Conservation (phyloP, 2,329 filamentous ascomycete genomes). For the Colletotrichum lentis region DNA sequence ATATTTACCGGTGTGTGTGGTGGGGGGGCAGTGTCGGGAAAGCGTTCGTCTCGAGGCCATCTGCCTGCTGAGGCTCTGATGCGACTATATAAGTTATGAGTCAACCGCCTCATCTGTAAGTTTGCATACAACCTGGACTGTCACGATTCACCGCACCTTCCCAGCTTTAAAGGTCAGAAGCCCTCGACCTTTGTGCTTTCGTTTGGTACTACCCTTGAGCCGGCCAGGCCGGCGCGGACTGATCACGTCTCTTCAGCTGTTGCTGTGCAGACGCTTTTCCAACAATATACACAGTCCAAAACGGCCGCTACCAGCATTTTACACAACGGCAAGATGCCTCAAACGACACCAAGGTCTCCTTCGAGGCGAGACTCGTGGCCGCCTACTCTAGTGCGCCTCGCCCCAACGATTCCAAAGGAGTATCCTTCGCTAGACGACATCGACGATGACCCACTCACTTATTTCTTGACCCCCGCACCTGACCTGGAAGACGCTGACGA, state of each 20-base stretch:
- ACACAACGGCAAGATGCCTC: constrained; percentile 47
- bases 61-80: constrained; percentile 24
- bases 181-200: constrained; percentile 5
- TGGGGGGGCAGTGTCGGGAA: constrained; percentile 11
- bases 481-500: constrained; percentile 52
- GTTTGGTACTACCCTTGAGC: constrained; percentile 36
- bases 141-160: constrained; percentile 10
- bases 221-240: constrained; percentile 37
- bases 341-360: constrained; percentile 43
- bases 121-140: background rate
- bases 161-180: constrained; percentile 1
- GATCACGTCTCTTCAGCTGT: constrained; percentile 19
- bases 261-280: constrained; percentile 25
- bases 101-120: background rate
- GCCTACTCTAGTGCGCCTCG: constrained; percentile 59
- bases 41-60: constrained; percentile 12
- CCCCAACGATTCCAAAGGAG: constrained; percentile 53
- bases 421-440: constrained; percentile 58
- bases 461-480: constrained; percentile 63
- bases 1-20: constrained; percentile 25
- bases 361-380: constrained; percentile 60
- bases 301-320: background rate
- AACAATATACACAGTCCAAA: background rate
- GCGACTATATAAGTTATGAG: constrained; percentile 32
- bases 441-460: constrained; percentile 63